A percentile compares a stretch with the other conserved stretches of the same genome.
Evolutionary conservation across 352 stramenopile genomes (phyloP).

Genomic region (Phytopythium litorale): DNA sequence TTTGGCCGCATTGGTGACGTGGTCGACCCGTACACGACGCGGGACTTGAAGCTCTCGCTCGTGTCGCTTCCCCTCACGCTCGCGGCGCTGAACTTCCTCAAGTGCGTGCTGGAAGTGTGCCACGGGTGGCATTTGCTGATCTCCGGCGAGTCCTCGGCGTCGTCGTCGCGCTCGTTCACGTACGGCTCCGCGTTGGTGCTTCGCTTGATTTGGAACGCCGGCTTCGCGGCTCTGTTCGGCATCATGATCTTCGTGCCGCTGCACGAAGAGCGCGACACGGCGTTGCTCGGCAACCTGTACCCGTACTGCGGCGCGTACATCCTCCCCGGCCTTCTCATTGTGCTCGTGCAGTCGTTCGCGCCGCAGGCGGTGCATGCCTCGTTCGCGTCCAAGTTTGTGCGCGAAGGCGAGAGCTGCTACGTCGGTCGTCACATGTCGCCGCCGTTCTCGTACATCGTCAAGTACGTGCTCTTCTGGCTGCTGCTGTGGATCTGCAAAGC

Average conservation of each 20-base stretch:
- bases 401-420: conserved; percentile 70
- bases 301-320: conserved; percentile 41
- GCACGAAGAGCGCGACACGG: conserved; percentile 39
- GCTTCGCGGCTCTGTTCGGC: conserved; percentile 50
- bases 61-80: conserved; percentile 50
- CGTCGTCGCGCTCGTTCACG: conserved; percentile 53
- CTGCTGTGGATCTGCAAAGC: conserved; percentile 53
- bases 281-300: conserved; percentile 39
- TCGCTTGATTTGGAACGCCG: conserved; percentile 57
- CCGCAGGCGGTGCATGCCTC: conserved; percentile 47
- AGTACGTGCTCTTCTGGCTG: conserved; percentile 68
- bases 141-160: conserved; percentile 37
- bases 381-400: conserved; percentile 70
- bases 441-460: conserved; percentile 48
- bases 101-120: conserved; percentile 59
- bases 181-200: conserved; percentile 49
- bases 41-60: conserved; percentile 50
- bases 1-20: conserved; percentile 54
- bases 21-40: conserved; percentile 42
- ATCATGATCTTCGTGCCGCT: conserved; percentile 62
- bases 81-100: conserved; percentile 43
- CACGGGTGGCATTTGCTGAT: conserved; percentile 64
- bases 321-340: conserved; percentile 39
- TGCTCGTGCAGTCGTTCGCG: conserved; percentile 48
- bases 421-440: conserved; percentile 62